phyloP scores from a whole-genome alignment of 139 green algal genomes.

The Klebsormidium nitens region DNA sequence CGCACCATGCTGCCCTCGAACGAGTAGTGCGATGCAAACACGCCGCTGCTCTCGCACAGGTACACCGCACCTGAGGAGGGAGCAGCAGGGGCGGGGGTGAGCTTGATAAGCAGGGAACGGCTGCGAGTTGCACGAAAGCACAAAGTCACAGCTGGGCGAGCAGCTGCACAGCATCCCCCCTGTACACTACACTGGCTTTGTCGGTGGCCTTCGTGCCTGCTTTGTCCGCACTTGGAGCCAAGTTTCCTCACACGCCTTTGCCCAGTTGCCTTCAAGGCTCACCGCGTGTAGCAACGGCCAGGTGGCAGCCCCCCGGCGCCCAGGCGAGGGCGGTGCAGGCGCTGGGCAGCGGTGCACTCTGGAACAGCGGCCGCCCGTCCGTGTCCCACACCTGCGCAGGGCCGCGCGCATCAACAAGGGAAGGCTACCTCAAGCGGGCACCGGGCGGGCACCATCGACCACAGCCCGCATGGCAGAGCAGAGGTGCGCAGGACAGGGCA shows the following conservation, averaged over 20 bases:
- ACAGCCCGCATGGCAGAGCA: background rate
- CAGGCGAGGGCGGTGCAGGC: slow-evolving; percentile 58
- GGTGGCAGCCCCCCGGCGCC: slow-evolving; percentile 55
- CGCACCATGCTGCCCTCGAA: slow-evolving; percentile 9
- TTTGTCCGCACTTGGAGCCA: too few relatives aligned
- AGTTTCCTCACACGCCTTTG: too few relatives aligned
- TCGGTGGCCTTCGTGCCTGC: too few relatives aligned
- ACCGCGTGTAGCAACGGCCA: slow-evolving; percentile 68
- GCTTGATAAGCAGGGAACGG: too few relatives aligned
- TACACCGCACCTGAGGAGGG: slow-evolving; percentile 53
- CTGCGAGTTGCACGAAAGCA: too few relatives aligned
- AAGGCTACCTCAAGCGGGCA: background rate
- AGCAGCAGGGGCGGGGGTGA: too few relatives aligned
- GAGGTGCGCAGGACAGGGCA: background rate
- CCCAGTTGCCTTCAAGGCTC: too few relatives aligned
- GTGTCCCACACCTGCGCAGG: slow-evolving; percentile 61
- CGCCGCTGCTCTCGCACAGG: slow-evolving; percentile 66
- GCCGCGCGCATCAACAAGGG: background rate
- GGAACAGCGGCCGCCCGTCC: slow-evolving; percentile 62
- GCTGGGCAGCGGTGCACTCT: slow-evolving; percentile 49
- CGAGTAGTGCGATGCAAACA: slow-evolving; percentile 51
- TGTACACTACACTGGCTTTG: too few relatives aligned
- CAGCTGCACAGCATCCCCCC: too few relatives aligned
- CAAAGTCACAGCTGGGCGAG: too few relatives aligned
- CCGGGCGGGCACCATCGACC: background rate